phyloP scores from a whole-genome alignment of 352 stramenopile species.

The Salisapilia sapeloensis region DNA sequence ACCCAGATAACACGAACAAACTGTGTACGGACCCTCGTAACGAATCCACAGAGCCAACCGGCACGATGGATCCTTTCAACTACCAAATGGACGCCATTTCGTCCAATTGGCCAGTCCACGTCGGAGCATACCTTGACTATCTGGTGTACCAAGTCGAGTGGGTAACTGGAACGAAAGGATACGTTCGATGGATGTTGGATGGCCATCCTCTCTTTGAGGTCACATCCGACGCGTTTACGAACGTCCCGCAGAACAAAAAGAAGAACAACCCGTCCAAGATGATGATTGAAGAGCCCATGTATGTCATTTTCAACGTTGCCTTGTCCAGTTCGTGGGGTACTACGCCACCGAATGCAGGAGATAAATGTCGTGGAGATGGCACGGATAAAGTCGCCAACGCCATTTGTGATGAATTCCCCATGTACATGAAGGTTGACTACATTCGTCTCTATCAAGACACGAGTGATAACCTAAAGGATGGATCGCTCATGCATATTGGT shows the following conservation, averaged over 20 bases:
- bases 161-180: slow-evolving; percentile 4
- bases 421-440: slow-evolving; percentile 8
- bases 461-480: too few species aligned
- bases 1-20: slow-evolving; percentile 14
- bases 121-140: slow-evolving; percentile 4
- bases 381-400: slow-evolving; percentile 2
- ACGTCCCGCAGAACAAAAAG: slow-evolving; percentile 3
- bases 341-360: slow-evolving; percentile 5
- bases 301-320: slow-evolving; percentile 73
- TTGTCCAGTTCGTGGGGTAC: slow-evolving; percentile 44
- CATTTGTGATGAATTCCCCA: slow-evolving; percentile 6
- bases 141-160: slow-evolving; percentile 34
- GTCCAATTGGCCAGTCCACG: slow-evolving; percentile 2
- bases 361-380: slow-evolving; percentile 4
- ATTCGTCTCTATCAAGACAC: slow-evolving; percentile 7
- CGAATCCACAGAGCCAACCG: slow-evolving; percentile 1
- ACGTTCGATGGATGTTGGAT: slow-evolving; percentile 6
- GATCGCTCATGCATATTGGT: slow-evolving; percentile 13
- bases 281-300: slow-evolving; percentile 43
- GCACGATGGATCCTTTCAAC: slow-evolving; percentile 4
- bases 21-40: slow-evolving; percentile 5
- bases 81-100: slow-evolving; percentile 12
- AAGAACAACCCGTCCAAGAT: slow-evolving; percentile 6
- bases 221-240: slow-evolving; percentile 2
- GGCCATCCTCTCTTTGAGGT: slow-evolving; percentile 6